A percentile compares a stretch with the other conserved stretches of the same genome.
These are phyloP conservation scores for Gaultheria prostrata DNA, from an alignment of 148 eudicot species.

Conservation along the genomic window DNA sequence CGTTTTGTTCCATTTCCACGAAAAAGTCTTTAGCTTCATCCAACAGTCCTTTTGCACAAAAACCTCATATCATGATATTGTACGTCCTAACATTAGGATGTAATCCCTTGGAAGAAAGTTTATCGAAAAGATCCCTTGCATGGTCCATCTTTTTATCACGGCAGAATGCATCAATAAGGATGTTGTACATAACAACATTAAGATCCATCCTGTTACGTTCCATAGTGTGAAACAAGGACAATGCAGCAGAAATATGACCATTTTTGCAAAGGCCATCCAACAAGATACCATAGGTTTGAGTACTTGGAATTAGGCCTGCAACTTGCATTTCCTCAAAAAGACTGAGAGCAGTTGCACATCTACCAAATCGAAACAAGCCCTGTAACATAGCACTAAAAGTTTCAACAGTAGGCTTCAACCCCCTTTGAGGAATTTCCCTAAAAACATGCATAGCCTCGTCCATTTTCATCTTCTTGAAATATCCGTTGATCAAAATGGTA, in stretches of 20 bases:
- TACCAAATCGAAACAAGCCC: constrained; percentile 10
- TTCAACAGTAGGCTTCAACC: neutral
- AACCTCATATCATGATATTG: neutral
- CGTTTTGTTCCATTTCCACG: neutral
- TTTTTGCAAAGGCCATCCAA: constrained; percentile 9
- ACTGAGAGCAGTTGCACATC: neutral
- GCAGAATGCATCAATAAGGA: constrained; percentile 10
- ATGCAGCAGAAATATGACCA: neutral
- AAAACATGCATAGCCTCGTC: neutral
- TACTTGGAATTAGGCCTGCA: neutral
- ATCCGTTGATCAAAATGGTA: neutral
- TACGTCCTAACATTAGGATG: neutral
- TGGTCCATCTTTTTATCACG: neutral
- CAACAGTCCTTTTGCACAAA: neutral
- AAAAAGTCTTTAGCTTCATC: neutral
- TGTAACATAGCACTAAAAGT: neutral
- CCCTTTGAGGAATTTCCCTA: neutral
- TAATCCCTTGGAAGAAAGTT: neutral
- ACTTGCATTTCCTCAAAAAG: constrained; percentile 20
- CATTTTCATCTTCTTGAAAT: constrained; percentile 7
- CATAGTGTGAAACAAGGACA: neutral
- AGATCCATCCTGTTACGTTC: neutral
- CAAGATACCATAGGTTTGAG: neutral
- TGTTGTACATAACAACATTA: constrained; percentile 4
- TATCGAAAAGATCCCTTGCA: neutral